Percentiles rank a stretch among this genome's conserved stretches.
These are phyloP conservation scores for Diaporthe helianthi DNA, from an alignment of 2,329 filamentous ascomycete species.

Conservation along the genomic window DNA sequence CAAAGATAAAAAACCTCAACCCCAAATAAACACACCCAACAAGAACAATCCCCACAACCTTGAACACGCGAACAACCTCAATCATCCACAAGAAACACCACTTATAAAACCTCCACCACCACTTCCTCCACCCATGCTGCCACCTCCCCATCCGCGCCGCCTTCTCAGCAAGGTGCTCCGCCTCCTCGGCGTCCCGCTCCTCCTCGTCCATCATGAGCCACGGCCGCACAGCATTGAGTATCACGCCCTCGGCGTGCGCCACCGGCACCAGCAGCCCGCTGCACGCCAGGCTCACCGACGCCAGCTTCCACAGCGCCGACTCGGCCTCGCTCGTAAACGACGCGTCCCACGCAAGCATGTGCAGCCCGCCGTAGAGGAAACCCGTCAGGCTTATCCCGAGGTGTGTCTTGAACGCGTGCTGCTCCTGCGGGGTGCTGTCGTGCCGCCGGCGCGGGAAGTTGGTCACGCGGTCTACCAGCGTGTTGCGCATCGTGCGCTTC, in stretches of 20 bases:
- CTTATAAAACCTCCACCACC: constrained; percentile 22
- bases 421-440: constrained; percentile 8
- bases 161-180: constrained; percentile 21
- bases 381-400: constrained; percentile 24
- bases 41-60: constrained; percentile 3
- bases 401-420: constrained; percentile 22
- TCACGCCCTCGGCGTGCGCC: constrained; percentile 23
- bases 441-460: constrained; percentile 28
- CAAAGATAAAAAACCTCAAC: constrained; percentile 23
- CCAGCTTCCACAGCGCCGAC: constrained; percentile 9
- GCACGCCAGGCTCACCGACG: constrained; percentile 4
- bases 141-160: background rate
- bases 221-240: constrained; percentile 1
- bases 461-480: constrained; percentile 26
- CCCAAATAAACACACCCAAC: constrained; percentile 11
- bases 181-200: constrained; percentile 27
- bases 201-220: constrained; percentile 32
- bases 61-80: constrained; percentile 22
- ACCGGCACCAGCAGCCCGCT: constrained; percentile 25
- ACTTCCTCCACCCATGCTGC: constrained; percentile 10
- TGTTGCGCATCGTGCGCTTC: constrained; percentile 17
- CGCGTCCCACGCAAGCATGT: constrained; percentile 28
- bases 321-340: constrained; percentile 14
- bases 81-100: constrained; percentile 30
- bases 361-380: constrained; percentile 27